phyloP scores from a whole-genome alignment of 495 filamentous ascomycete genomes.

The Parathielavia hyrcaniae region DNA sequence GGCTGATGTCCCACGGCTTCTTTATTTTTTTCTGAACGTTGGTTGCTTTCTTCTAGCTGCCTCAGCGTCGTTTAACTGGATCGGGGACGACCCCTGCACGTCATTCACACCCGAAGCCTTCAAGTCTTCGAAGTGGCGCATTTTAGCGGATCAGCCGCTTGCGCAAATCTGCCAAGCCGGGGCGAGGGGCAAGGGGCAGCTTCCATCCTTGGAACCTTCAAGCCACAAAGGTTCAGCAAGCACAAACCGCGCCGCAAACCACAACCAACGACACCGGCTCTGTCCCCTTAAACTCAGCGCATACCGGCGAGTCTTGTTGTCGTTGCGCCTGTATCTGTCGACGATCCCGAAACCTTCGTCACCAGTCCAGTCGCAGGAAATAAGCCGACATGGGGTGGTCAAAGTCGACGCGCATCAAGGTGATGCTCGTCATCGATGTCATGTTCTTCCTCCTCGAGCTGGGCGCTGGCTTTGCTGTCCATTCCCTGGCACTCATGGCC shows the following conservation, averaged over 20 bases:
- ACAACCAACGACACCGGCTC: neutral
- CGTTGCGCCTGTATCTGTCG: neutral
- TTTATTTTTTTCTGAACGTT: too few relatives aligned
- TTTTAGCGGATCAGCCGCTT: neutral
- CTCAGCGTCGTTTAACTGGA: neutral
- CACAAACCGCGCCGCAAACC: neutral
- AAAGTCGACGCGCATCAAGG: constrained; percentile 83
- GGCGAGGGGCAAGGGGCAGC: neutral
- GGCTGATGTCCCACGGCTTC: too few relatives aligned
- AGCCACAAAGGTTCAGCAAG: neutral
- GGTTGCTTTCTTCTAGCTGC: neutral
- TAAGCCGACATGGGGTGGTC: constrained; percentile 68
- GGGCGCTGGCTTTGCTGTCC: constrained; percentile 73
- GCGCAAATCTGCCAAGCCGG: constrained; percentile 4
- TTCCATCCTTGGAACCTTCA: neutral
- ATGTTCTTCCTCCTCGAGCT: constrained; percentile 88
- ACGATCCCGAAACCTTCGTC: neutral
- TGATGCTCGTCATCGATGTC: constrained; percentile 85
- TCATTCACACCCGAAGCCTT: too few relatives aligned
- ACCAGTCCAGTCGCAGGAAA: neutral
- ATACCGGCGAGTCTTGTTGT: neutral
- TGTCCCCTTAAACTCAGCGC: neutral
- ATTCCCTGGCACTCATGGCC: constrained; percentile 87
- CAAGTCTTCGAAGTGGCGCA: too few relatives aligned
- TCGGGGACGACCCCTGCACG: neutral